Conservation (phyloP, 306 rosid species). For the Casuarina glauca region DNA sequence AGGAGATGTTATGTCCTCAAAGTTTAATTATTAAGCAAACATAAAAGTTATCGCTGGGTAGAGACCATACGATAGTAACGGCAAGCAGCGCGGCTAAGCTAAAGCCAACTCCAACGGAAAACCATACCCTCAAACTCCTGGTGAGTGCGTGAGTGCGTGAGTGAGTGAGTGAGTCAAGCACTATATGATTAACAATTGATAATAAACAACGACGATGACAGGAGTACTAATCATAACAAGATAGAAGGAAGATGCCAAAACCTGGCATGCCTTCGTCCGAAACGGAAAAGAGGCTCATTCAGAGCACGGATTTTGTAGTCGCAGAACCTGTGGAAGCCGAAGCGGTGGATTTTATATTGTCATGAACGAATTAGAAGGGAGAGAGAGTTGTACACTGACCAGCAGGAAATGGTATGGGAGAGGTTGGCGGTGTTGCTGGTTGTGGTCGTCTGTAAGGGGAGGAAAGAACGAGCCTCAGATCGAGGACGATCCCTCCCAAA, state of each 20-base stretch:
- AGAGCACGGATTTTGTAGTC: conserved; percentile 53
- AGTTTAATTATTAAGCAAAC: neutral
- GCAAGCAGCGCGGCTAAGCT: conserved; percentile 52
- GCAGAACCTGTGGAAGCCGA: conserved; percentile 22
- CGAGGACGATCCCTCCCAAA: conserved; percentile 18
- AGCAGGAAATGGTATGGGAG: conserved; percentile 34
- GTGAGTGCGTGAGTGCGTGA: neutral
- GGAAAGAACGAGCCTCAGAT: conserved; percentile 9
- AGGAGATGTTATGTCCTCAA: neutral
- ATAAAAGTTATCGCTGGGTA: neutral
- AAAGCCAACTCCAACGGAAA: conserved; percentile 64
- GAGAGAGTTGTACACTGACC: conserved; percentile 47
- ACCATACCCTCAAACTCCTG: conserved; percentile 57
- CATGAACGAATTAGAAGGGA: neutral
- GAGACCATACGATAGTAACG: conserved; percentile 36
- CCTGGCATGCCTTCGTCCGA: conserved; percentile 54
- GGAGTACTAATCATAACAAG: neutral
- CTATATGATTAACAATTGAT: neutral
- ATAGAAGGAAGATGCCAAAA: conserved; percentile 7
- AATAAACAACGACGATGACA: neutral
- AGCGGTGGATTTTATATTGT: neutral
- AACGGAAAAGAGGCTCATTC: conserved; percentile 51
- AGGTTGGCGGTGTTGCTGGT: neutral
- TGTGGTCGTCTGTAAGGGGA: conserved; percentile 21
- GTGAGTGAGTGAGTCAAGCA: neutral